Evolutionary conservation across 768 basidiomycete genomes (phyloP).

Genomic region (Chlorophyllum brunneum): DNA sequence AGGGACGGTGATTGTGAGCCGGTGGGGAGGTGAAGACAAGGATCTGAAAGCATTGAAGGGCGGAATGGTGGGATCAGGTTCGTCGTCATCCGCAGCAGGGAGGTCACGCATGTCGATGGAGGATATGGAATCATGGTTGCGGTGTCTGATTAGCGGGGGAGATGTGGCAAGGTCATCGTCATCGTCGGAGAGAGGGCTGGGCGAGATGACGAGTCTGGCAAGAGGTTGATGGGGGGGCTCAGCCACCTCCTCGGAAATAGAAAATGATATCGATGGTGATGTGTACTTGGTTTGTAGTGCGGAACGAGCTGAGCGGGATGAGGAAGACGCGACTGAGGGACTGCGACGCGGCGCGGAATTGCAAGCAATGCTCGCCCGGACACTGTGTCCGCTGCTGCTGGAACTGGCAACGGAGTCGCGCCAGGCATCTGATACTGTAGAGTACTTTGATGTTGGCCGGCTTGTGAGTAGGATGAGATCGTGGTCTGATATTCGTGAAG

Average conservation of each 20-base stretch:
- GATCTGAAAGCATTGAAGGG: conserved; percentile 4
- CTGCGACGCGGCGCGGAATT: neutral
- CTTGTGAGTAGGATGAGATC: too few species aligned
- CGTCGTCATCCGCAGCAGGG: conserved; percentile 15
- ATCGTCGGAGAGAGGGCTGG: conserved; percentile 24
- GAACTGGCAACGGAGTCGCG: conserved; percentile 21
- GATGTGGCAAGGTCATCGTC: conserved; percentile 22
- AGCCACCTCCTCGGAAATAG: too few species aligned
- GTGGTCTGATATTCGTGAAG: conserved; percentile 51
- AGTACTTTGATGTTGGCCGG: too few species aligned
- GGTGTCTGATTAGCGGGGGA: conserved; percentile 14
- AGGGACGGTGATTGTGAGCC: conserved; percentile 7
- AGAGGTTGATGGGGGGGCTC: too few species aligned
- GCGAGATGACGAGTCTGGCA: conserved; percentile 21
- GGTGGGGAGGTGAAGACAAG: neutral
- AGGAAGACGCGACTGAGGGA: neutral
- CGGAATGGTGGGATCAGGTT: conserved; percentile 3
- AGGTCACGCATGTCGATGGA: conserved; percentile 33
- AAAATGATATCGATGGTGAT: too few species aligned
- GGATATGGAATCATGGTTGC: conserved; percentile 32
- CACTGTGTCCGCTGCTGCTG: conserved; percentile 16
- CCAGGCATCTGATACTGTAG: conserved; percentile 13
- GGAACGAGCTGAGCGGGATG: too few species aligned
- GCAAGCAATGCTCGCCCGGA: neutral
- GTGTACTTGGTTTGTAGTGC: too few species aligned